Percentiles rank a stretch among this genome's conserved stretches.
phyloP scores from a whole-genome alignment of 352 stramenopile species.

The Globisporangium spiculum region DNA sequence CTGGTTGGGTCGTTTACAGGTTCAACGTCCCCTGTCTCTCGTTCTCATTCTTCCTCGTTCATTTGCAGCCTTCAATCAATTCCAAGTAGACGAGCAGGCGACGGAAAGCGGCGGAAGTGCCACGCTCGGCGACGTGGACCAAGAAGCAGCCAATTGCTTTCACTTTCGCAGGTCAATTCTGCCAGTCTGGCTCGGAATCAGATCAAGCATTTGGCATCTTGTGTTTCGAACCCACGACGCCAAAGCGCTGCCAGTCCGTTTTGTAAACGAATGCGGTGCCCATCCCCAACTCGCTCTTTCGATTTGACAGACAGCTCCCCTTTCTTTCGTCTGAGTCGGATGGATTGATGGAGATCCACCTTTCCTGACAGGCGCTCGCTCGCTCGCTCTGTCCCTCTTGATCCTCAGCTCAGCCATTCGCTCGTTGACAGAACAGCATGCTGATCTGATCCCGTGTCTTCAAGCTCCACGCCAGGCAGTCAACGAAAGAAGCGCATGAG shows the following conservation, averaged over 20 bases:
- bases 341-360: not conserved
- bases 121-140: conserved; percentile 1
- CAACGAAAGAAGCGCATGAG: not conserved
- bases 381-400: not conserved
- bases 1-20: conserved; percentile 6
- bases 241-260: not conserved
- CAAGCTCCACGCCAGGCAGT: not conserved
- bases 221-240: not conserved
- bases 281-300: not conserved
- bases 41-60: not conserved
- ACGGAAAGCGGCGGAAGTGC: not conserved
- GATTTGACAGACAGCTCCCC: not conserved
- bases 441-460: not conserved
- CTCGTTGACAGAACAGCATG: not conserved
- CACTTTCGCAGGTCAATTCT: not conserved
- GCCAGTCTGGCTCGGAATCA: not conserved
- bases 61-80: not conserved
- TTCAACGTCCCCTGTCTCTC: conserved; percentile 8
- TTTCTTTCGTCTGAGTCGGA: not conserved
- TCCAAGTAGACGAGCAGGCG: not conserved
- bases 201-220: not conserved
- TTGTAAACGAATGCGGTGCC: not conserved
- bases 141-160: not conserved
- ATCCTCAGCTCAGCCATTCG: not conserved
- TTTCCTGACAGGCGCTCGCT: not conserved